phyloP scores from a whole-genome alignment of 345 rosid genomes.

The Citrus medica region DNA sequence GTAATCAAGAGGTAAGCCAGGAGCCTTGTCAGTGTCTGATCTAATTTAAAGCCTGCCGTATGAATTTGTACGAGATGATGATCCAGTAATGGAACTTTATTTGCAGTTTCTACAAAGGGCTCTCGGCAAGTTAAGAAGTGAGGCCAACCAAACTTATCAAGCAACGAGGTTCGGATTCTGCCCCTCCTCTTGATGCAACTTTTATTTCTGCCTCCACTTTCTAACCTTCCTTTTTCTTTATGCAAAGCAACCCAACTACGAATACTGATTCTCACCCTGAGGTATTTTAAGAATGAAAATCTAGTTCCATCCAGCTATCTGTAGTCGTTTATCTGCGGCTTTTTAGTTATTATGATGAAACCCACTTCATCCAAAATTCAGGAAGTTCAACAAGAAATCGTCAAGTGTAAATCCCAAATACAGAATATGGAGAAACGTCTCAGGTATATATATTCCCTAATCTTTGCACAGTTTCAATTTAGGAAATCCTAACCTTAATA shows the following conservation, averaged over 20 bases:
- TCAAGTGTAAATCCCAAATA: conserved; percentile 20
- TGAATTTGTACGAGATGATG: neutral
- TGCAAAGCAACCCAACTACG: conserved; percentile 8
- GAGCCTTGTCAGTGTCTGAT: neutral
- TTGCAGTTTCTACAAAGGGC: conserved; percentile 31
- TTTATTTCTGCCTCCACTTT: too few species aligned
- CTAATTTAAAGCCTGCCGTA: too few species aligned
- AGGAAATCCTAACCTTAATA: neutral
- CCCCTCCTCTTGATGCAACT: too few species aligned
- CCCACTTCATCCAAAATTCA: neutral
- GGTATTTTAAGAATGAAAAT: conserved; percentile 16
- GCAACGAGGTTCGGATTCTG: conserved; percentile 15
- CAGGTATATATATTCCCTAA: conserved; percentile 17
- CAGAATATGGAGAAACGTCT: conserved; percentile 32
- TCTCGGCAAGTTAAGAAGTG: conserved; percentile 28
- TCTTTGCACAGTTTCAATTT: too few species aligned
- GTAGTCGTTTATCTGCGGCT: neutral
- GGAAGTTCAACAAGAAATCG: conserved; percentile 34
- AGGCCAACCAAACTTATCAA: conserved; percentile 16
- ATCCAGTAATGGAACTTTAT: too few species aligned
- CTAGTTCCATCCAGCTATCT: neutral
- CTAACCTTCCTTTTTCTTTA: too few species aligned
- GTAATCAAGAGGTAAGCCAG: conserved; percentile 27
- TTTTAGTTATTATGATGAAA: neutral
- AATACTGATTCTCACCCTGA: conserved; percentile 19